phyloP scores from a whole-genome alignment of 1,284 basidiomycete species.

The Psilocybe mexicana region DNA sequence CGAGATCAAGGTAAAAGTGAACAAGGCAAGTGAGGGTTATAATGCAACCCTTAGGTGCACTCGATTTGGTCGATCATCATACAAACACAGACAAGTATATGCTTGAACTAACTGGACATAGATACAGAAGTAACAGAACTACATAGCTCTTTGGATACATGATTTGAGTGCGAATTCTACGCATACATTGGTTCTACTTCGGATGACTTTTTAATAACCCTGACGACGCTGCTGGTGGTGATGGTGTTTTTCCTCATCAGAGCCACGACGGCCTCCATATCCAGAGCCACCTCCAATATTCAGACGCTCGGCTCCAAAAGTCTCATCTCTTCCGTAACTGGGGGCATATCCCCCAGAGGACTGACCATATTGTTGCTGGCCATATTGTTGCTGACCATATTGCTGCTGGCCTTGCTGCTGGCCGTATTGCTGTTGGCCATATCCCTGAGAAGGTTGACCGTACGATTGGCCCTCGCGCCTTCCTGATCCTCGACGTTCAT shows the following conservation, averaged over 20 bases:
- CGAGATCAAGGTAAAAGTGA: not conserved
- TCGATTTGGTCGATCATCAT: too few species aligned
- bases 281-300: conserved; percentile 28
- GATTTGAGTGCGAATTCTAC: not conserved
- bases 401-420: not conserved
- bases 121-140: too few species aligned
- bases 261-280: conserved; percentile 4
- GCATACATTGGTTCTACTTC: not conserved
- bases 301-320: conserved; percentile 49
- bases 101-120: too few species aligned
- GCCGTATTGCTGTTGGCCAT: conserved; percentile 4
- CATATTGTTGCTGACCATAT: conserved; percentile 18
- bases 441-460: not conserved
- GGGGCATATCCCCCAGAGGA: conserved; percentile 26
- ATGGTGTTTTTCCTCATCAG: conserved; percentile 25
- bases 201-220: conserved; percentile 11
- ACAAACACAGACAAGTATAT: too few species aligned
- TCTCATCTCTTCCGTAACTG: conserved; percentile 38
- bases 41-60: too few species aligned
- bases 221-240: conserved; percentile 18
- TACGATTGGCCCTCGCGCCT: conserved; percentile 4
- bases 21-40: not conserved
- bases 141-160: too few species aligned
- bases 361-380: conserved; percentile 8
- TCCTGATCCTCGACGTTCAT: conserved; percentile 6